These are phyloP conservation scores for Mortierella sp. DNA, from an alignment of 371 early-diverging fungal genomes.

Conservation along the genomic window DNA sequence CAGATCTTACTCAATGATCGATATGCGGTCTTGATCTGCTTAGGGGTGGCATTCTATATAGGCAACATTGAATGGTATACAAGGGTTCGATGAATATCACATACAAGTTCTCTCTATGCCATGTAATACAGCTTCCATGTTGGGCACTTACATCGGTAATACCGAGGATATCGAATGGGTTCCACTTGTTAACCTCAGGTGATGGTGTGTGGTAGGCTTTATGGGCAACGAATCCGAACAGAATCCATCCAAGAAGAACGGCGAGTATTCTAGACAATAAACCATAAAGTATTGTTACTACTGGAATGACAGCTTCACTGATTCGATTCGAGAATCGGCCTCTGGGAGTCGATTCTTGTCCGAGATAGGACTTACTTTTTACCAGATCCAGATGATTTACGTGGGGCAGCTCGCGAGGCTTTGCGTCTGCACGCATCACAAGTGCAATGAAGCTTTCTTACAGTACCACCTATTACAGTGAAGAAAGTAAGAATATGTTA, in stretches of 20 bases:
- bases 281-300: not conserved
- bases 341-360: too few relatives aligned
- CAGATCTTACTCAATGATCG: conserved; percentile 80
- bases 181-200: conserved; percentile 80
- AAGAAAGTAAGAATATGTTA: too few relatives aligned
- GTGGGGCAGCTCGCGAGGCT: conserved; percentile 33
- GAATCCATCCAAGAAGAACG: conserved; percentile 79
- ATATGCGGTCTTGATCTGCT: conserved; percentile 80
- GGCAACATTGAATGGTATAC: not conserved
- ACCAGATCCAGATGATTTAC: conserved; percentile 31
- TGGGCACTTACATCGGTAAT: conserved; percentile 77
- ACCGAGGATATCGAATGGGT: conserved; percentile 93
- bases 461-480: conserved; percentile 49
- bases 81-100: not conserved
- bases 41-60: conserved; percentile 59
- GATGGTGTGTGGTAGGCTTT: conserved; percentile 75
- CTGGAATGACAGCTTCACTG: not conserved
- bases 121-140: not conserved
- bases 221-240: conserved; percentile 81
- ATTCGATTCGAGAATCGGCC: too few relatives aligned
- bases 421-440: conserved; percentile 42
- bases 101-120: too few relatives aligned
- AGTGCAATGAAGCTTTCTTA: conserved; percentile 46
- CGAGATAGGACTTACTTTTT: conserved; percentile 31
- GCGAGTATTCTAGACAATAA: conserved; percentile 33